Evolutionary conservation across 371 early-diverging fungal species (phyloP), one percentile per base, ranked within the genome.

Genomic region (Mortierella sp.): DNA sequence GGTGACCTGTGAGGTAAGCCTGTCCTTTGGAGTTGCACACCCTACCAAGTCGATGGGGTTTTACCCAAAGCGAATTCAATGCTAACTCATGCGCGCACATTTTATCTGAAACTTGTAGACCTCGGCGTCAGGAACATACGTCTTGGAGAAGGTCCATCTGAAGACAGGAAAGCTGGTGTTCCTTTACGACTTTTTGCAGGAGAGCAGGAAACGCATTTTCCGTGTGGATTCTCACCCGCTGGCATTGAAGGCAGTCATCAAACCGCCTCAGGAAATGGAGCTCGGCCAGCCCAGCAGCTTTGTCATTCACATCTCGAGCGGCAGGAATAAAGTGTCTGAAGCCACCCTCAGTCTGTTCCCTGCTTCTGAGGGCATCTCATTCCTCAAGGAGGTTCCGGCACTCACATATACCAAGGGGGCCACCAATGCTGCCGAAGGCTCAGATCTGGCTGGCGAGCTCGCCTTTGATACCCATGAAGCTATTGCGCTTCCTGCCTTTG

Each of bases 81-180:
- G 8, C 68, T 70, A 35, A 65, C 14, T 65, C 27, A 51, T 43
- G 32, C 16, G 27, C 5, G 44, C 41, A 38, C 16, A 32, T 11
- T 35, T 49, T 11, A 27, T 48, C 51, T 51, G 3, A 21, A 4
- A 21, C 51, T 21, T 51, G 71, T 83, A 93, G 91, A 92, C 91
- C 10, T 90, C 92, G 0, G 91, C 94, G 0, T 90, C 91, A 44
- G 94, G 94, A 46, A 91, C 92, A 56, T 93, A 93, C 80, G 92
- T 91, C 5, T 89, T 92, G 21, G 94, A 94, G 74, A 91, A 90
- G n/a, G 91, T 92, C 54, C 89, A 91, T 70, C 81, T 94, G 89
- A 86, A 83, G 73, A 82, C 91, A 35, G 94, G 94, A 3, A 91
- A 90, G 72, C 81, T 94, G 24, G 82, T 91, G 1, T 93, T 94